phyloP scores from a whole-genome alignment of 1,284 basidiomycete genomes.

The Cryptococcus sp. region DNA sequence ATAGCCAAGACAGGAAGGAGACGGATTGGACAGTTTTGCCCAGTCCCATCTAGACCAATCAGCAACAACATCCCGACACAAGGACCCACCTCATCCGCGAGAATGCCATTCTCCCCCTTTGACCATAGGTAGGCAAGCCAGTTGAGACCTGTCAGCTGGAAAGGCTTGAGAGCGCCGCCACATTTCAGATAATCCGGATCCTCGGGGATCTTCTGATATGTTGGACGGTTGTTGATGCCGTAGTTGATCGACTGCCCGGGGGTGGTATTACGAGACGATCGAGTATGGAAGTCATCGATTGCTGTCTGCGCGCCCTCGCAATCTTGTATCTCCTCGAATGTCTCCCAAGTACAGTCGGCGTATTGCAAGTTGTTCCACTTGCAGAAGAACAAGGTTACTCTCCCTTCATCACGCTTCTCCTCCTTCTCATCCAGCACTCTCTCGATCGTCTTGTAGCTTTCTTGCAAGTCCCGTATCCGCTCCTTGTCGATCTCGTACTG shows the following conservation, averaged over 20 bases:
- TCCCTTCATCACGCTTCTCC: slow-evolving; percentile 59
- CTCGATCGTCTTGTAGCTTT: slow-evolving; percentile 89
- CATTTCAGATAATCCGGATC: slow-evolving; percentile 88
- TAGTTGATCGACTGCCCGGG: slow-evolving; percentile 83
- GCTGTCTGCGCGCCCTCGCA: slow-evolving; percentile 59
- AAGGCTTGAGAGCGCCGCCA: slow-evolving; percentile 90
- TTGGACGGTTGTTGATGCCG: slow-evolving; percentile 69
- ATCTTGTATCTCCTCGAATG: slow-evolving; percentile 69
- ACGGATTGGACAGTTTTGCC: slow-evolving; percentile 98
- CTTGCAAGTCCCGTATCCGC: slow-evolving; percentile 83
- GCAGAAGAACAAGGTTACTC: slow-evolving; percentile 82
- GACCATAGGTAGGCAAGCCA: slow-evolving; percentile 98
- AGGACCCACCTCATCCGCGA: slow-evolving; percentile 81
- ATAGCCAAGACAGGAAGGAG: slow-evolving; percentile 91
- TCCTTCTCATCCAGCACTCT: slow-evolving; percentile 85
- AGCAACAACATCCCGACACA: background rate
- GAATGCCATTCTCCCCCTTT: slow-evolving; percentile 92
- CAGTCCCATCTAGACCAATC: slow-evolving; percentile 75
- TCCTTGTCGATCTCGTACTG: slow-evolving; percentile 86
- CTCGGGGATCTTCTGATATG: slow-evolving; percentile 81
- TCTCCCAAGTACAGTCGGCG: slow-evolving; percentile 95
- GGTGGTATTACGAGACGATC: slow-evolving; percentile 77
- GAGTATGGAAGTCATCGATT: slow-evolving; percentile 76
- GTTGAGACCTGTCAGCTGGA: slow-evolving; percentile 96
- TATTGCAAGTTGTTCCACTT: slow-evolving; percentile 96